Evolutionary conservation across 2,329 filamentous ascomycete species (phyloP).

Genomic region (Aspergillus unguis): DNA sequence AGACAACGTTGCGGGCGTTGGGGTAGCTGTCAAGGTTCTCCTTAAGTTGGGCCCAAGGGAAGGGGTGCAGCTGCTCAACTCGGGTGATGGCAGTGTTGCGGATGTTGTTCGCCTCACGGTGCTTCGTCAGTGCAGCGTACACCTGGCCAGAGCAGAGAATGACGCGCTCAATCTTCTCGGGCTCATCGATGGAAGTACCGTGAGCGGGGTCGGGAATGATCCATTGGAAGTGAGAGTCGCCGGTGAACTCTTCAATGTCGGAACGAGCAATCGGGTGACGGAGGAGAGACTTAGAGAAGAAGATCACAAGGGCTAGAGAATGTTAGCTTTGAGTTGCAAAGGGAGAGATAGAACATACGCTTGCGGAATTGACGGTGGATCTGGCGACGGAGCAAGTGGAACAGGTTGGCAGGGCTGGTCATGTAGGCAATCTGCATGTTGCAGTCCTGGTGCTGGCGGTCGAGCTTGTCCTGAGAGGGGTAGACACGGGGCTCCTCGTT

Average conservation of each 20-base stretch:
- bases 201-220: conserved; percentile 91
- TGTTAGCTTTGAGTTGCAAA: conserved; percentile 15
- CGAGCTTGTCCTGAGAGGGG: conserved; percentile 81
- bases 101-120: conserved; percentile 80
- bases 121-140: conserved; percentile 83
- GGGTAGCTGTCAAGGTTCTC: conserved; percentile 97
- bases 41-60: conserved; percentile 95
- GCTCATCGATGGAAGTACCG: conserved; percentile 68
- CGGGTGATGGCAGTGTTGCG: conserved; percentile 92
- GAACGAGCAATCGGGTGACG: conserved; percentile 92
- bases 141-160: conserved; percentile 95
- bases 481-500: conserved; percentile 96
- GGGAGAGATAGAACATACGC: conserved; percentile 59
- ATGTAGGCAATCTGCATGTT: conserved; percentile 99
- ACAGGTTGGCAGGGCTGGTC: conserved; percentile 93
- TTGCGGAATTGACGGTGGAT: conserved; percentile 99
- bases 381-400: conserved; percentile 93
- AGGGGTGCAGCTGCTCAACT: conserved; percentile 96
- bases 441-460: conserved; percentile 97
- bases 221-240: conserved; percentile 92
- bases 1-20: conserved; percentile 96
- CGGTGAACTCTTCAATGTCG: conserved; percentile 82
- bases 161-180: conserved; percentile 87
- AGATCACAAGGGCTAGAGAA: conserved; percentile 75
- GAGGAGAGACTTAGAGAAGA: conserved; percentile 97